Conservation (phyloP, 2,329 filamentous ascomycete genomes). For the Helminthosporium solani region DNA sequence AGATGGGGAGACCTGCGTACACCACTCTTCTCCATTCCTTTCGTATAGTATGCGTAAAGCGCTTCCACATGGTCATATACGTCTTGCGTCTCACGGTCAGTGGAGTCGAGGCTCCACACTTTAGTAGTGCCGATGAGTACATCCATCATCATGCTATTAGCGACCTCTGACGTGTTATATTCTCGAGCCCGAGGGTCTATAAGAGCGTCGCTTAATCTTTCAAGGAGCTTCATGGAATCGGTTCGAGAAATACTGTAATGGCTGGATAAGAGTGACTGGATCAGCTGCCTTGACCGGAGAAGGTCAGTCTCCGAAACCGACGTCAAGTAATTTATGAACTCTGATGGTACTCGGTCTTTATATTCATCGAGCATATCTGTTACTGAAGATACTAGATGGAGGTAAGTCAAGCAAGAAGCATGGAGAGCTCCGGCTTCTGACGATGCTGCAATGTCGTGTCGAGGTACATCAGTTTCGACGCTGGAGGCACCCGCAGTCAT, state of each 20-base stretch:
- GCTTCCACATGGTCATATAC: conserved; percentile 69
- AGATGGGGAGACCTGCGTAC: conserved; percentile 66
- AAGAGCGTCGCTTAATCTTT: conserved; percentile 33
- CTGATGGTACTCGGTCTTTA: conserved; percentile 20
- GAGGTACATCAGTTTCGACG: conserved; percentile 42
- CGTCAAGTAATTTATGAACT: conserved; percentile 30
- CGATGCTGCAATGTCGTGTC: conserved; percentile 45
- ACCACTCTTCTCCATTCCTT: conserved; percentile 64
- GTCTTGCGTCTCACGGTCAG: conserved; percentile 27
- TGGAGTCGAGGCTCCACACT: conserved; percentile 24
- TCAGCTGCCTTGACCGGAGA: conserved; percentile 31
- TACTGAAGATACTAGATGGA: conserved; percentile 29
- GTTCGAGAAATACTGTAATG: conserved; percentile 19
- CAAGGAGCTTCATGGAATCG: conserved; percentile 32
- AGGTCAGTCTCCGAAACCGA: conserved; percentile 32
- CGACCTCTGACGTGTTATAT: conserved; percentile 42
- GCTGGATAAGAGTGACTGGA: conserved; percentile 27
- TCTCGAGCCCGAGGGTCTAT: conserved; percentile 37
- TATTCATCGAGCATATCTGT: conserved; percentile 11
- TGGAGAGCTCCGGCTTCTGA: conserved; percentile 32
- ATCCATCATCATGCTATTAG: conserved; percentile 38
- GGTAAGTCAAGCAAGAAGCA: conserved; percentile 30
- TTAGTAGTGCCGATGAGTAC: conserved; percentile 31
- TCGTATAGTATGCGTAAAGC: conserved; percentile 76
- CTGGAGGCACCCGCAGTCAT: conserved; percentile 50